Base-by-base conservation (phyloP, 345 rosid species). In the Murraya koenigii region DNA sequence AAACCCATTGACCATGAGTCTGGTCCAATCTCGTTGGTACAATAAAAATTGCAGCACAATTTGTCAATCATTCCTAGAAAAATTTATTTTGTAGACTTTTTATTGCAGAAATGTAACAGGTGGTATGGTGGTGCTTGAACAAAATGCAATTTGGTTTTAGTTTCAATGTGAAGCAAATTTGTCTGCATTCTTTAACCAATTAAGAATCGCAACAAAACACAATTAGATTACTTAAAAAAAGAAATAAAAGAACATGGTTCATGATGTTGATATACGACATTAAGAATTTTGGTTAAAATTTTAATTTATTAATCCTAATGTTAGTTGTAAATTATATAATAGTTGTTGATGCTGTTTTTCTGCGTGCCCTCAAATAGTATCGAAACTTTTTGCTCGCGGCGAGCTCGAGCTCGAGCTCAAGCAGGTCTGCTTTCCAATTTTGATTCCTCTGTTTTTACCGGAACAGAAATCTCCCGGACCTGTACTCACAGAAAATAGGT, bases 91-190 rank as follows among this genome's bases (percentile, higher is more conserved):
- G 22, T 55, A 56, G 73, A 72, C 72, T 73, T 58, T 6, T 13
- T 22, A 5, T 23, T 1, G 33, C 19, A 65, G 25, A 56, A 65
- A 44, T 66, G 44, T 54, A 75, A 19, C 41, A 65, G 77, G 56
- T 71, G 56, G 56, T 15, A 3, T 13, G 56, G 22, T 52, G 56
- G 56, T 52, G 56, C 22, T 52, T 52, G 56, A 52, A 52, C 56
- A 15, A 52, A 52, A 52, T 52, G 56, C 17, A 52, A 52, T 52
- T 13, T 17, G 35, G 4, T 19, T 60, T 41, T 67, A 8, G 78
- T 74, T 84, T 82, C 76, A 78, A 67, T 72, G 80, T 71, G 77
- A 83, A 79, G 86, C 75, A 81, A 86, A 81, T 73, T 69, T 75
- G 69, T 49, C 17, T 10, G 56, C 26, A 8, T 30, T 28, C n/a